These are phyloP conservation scores for Prasinococcaceae sp. DNA, from an alignment of 139 green algal genomes.

Conservation along the genomic window DNA sequence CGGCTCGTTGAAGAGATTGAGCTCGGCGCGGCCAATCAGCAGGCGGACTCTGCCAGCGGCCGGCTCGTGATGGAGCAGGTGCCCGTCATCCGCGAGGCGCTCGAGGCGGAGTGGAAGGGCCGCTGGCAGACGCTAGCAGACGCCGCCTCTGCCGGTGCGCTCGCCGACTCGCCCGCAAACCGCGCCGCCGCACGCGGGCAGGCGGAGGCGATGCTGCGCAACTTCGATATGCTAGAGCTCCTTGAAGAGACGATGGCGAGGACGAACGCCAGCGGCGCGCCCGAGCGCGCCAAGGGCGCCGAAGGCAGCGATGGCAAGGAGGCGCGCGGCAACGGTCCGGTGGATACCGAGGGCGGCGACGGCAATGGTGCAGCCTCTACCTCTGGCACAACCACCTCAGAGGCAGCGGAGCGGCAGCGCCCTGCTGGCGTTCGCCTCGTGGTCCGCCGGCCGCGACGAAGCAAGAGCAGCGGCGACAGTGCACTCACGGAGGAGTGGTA, in stretches of 20 bases:
- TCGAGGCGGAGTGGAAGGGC: constrained; percentile 3
- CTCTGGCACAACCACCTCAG: too few relatives aligned
- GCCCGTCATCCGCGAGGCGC: background rate
- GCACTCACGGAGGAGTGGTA: background rate
- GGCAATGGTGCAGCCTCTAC: too few relatives aligned
- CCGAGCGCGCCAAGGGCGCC: too few relatives aligned
- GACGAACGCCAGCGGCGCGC: too few relatives aligned
- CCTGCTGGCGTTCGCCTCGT: background rate
- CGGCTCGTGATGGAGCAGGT: constrained; percentile 8
- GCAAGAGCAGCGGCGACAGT: background rate
- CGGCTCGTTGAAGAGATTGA: constrained; percentile 56
- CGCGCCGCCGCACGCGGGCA: background rate
- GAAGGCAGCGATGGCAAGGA: too few relatives aligned
- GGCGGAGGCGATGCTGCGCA: background rate
- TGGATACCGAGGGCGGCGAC: too few relatives aligned
- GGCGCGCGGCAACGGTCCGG: too few relatives aligned
- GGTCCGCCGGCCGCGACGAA: background rate
- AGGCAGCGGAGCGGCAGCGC: too few relatives aligned
- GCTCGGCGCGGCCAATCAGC: background rate
- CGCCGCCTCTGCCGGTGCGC: background rate
- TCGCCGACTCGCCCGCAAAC: background rate
- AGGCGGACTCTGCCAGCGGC: background rate
- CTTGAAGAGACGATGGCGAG: background rate
- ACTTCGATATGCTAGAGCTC: constrained; percentile 2
- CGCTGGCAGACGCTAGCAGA: too few relatives aligned